phyloP scores from a whole-genome alignment of 768 basidiomycete genomes.

The Rhizopogon vesiculosus region DNA sequence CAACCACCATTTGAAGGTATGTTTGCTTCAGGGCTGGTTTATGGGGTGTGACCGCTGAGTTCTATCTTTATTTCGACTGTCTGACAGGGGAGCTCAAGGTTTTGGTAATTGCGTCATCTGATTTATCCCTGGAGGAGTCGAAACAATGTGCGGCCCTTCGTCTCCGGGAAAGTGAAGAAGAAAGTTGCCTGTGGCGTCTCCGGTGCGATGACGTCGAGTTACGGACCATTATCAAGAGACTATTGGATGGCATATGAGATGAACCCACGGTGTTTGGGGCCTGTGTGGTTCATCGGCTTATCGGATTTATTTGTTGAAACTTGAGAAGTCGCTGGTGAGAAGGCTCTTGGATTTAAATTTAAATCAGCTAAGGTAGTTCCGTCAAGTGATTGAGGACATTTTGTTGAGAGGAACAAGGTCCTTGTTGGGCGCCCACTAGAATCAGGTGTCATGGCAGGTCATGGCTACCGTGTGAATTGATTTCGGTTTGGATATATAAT shows the following conservation, averaged over 20 bases:
- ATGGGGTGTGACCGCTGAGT: not conserved
- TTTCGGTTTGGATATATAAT: not conserved
- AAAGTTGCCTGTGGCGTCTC: conserved; percentile 68
- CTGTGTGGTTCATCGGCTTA: not conserved
- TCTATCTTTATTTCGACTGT: conserved; percentile 2
- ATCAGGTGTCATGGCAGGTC: not conserved
- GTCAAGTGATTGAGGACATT: not conserved
- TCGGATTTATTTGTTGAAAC: not conserved
- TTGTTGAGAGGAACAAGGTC: not conserved
- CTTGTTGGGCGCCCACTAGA: not conserved
- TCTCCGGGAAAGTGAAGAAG: conserved; percentile 60
- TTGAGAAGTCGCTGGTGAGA: not conserved
- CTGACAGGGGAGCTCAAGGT: conserved; percentile 63
- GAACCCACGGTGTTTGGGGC: not conserved
- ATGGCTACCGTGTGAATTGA: conserved; percentile 7
- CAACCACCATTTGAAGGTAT: conserved; percentile 58
- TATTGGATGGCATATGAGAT: conserved; percentile 25
- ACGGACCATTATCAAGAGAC: conserved; percentile 38
- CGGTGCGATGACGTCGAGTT: conserved; percentile 46
- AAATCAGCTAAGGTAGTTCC: not conserved
- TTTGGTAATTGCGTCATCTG: conserved; percentile 30
- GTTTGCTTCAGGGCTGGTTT: conserved; percentile 8
- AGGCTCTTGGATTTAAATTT: not conserved
- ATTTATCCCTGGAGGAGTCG: not conserved
- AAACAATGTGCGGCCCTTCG: conserved; percentile 39